These are phyloP conservation scores for Alternaria infectoria DNA, from an alignment of 2,329 filamentous ascomycete species.

Conservation along the genomic window DNA sequence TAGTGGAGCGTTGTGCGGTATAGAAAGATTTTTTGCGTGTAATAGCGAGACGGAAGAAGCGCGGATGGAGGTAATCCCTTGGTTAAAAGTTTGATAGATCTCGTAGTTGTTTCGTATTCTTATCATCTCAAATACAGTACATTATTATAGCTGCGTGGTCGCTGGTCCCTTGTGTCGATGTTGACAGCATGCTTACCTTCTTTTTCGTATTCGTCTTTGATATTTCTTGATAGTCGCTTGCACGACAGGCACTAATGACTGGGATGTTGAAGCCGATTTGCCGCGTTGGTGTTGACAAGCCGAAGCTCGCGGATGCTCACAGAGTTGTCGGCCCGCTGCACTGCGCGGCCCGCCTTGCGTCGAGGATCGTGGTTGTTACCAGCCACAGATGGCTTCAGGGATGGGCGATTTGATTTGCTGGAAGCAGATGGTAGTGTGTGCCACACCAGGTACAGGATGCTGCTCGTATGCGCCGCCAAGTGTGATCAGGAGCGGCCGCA, in stretches of 20 bases:
- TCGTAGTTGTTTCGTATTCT: background rate
- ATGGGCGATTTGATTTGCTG: background rate
- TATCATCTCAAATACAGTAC: background rate
- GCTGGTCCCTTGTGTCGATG: background rate
- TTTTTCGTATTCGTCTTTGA: too few relatives aligned
- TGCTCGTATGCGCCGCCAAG: conserved; percentile 40
- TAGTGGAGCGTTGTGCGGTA: background rate
- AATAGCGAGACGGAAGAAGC: background rate
- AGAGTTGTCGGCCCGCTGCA: conserved; percentile 13
- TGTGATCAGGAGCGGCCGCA: conserved; percentile 34
- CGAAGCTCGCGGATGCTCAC: background rate
- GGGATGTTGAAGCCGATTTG: background rate
- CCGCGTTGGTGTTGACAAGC: background rate
- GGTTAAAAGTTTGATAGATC: conserved; percentile 13
- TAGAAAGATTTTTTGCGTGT: background rate
- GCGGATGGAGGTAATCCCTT: background rate
- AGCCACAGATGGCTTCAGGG: background rate
- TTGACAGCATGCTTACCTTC: too few relatives aligned
- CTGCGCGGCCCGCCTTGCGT: conserved; percentile 10
- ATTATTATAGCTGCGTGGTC: background rate
- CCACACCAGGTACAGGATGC: conserved; percentile 23
- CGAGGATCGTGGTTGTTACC: conserved; percentile 3
- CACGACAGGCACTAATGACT: background rate
- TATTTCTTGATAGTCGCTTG: background rate
- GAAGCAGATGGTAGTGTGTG: conserved; percentile 9